Percentiles rank a stretch among this genome's conserved stretches.
Conservation (phyloP, 1,284 basidiomycete species). For the Boletus semigastroideus region DNA sequence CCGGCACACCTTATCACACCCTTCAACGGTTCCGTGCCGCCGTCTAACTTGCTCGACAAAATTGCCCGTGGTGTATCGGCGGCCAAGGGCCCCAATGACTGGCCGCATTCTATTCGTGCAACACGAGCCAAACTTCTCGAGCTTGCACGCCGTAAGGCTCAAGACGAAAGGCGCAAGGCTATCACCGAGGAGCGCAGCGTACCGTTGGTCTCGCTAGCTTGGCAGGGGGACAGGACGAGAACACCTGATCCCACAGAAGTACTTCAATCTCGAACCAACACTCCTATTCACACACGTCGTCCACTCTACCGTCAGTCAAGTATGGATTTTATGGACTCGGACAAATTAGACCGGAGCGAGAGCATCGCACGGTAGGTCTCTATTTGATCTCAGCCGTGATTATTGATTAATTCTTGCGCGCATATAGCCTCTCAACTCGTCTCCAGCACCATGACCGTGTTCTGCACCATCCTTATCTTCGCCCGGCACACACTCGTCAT, state of each 20-base stretch:
- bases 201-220: constrained; percentile 11
- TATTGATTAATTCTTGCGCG: constrained; percentile 9
- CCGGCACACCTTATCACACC: constrained; percentile 80
- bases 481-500: constrained; percentile 38
- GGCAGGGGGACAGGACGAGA: constrained; percentile 15
- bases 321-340: constrained; percentile 74
- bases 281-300: constrained; percentile 36
- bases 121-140: constrained; percentile 79
- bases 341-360: constrained; percentile 46
- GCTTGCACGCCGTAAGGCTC: constrained; percentile 60
- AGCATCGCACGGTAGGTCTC: constrained; percentile 57
- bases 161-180: constrained; percentile 46
- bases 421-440: constrained; percentile 60
- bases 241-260: constrained; percentile 36
- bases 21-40: constrained; percentile 76
- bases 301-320: constrained; percentile 77
- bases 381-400: constrained; percentile 7
- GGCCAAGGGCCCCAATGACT: constrained; percentile 70
- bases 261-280: constrained; percentile 44
- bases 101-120: constrained; percentile 76
- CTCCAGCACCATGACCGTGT: constrained; percentile 63
- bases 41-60: constrained; percentile 80
- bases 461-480: constrained; percentile 62
- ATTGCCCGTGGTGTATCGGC: constrained; percentile 70
- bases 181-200: constrained; percentile 34